A percentile compares a stretch with the other conserved stretches of the same genome.
Evolutionary conservation across 148 eudicot genomes (phyloP).

Genomic region (Diospyros kaki): DNA sequence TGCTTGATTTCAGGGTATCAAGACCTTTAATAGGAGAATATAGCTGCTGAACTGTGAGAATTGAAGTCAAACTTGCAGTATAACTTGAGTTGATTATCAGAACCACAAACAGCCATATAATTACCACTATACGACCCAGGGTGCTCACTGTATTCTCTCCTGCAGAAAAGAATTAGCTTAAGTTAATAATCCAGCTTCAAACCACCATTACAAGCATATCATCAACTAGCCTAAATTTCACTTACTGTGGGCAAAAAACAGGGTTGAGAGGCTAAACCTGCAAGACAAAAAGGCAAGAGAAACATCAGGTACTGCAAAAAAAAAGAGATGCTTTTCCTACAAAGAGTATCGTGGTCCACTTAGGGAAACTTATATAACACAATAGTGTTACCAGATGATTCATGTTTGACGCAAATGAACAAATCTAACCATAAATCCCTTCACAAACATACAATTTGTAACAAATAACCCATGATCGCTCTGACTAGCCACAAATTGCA

Average conservation of each 20-base stretch:
- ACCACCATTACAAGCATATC: not conserved
- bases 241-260: slow-evolving; percentile 93
- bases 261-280: slow-evolving; percentile 98
- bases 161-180: slow-evolving; percentile 23
- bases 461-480: not conserved
- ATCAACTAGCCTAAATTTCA: slow-evolving; percentile 11
- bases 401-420: not conserved
- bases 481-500: not conserved
- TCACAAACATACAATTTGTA: slow-evolving; percentile 1
- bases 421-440: not conserved
- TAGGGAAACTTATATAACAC: not conserved
- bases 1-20: slow-evolving; percentile 42
- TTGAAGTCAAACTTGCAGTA: slow-evolving; percentile 94
- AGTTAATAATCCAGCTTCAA: not conserved
- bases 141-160: slow-evolving; percentile 77
- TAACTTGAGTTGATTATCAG: slow-evolving; percentile 92
- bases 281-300: slow-evolving; percentile 24
- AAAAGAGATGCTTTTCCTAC: not conserved
- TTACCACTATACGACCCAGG: slow-evolving; percentile 68
- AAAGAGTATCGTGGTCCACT: too few relatives aligned
- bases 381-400: not conserved
- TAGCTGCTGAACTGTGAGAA: slow-evolving; percentile 91
- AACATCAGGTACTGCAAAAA: slow-evolving; percentile 17
- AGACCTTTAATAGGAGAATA: slow-evolving; percentile 79
- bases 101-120: slow-evolving; percentile 95